phyloP scores from a whole-genome alignment of 2,329 filamentous ascomycete genomes.

The Aphanoascus verrucosus region DNA sequence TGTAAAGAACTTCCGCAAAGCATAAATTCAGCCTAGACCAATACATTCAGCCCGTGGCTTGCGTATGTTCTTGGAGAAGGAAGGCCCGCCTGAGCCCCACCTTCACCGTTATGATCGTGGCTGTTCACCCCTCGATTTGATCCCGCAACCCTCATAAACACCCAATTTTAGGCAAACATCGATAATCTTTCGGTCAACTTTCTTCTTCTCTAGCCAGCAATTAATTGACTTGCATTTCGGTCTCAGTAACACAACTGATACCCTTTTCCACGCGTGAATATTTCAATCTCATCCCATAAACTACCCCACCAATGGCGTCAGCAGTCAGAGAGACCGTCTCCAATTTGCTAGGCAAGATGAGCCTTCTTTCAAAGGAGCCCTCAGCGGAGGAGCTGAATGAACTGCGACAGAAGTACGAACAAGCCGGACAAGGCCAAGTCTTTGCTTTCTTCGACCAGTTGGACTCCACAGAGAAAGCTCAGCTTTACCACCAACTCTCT shows the following conservation, averaged over 20 bases:
- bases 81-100: not conserved
- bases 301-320: slow-evolving; percentile 27
- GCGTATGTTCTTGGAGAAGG: not conserved
- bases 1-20: too few relatives aligned
- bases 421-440: slow-evolving; percentile 68
- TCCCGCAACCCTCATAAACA: not conserved
- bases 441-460: slow-evolving; percentile 83
- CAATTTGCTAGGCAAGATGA: slow-evolving; percentile 40
- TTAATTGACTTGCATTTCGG: not conserved
- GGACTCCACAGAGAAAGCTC: slow-evolving; percentile 58
- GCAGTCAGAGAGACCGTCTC: slow-evolving; percentile 38
- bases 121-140: not conserved
- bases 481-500: slow-evolving; percentile 70
- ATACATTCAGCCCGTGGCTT: not conserved
- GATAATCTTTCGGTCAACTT: not conserved
- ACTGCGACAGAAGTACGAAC: slow-evolving; percentile 61
- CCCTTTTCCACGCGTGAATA: not conserved
- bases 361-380: slow-evolving; percentile 37
- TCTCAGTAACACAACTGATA: not conserved
- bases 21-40: not conserved
- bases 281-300: not conserved
- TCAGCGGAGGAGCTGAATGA: slow-evolving; percentile 55
- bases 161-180: slow-evolving; percentile 17
- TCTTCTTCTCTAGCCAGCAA: not conserved
- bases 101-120: not conserved